Evolutionary conservation across 495 filamentous ascomycete genomes (phyloP).

Genomic region (Lasiosphaeria ovina): DNA sequence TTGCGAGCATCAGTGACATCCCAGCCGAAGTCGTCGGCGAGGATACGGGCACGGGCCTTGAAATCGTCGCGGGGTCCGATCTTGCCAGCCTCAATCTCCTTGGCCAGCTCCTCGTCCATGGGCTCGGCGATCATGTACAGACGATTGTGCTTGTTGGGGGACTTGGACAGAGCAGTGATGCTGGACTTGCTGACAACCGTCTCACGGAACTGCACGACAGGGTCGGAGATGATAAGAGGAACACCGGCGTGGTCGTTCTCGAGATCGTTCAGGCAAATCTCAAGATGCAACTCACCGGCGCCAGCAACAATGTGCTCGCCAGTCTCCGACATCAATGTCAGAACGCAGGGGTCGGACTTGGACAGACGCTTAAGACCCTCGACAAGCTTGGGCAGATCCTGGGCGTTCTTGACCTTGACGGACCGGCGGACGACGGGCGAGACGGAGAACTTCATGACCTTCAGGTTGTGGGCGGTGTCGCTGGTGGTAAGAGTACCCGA

Average conservation of each 20-base stretch:
- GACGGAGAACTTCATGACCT: constrained; percentile 99
- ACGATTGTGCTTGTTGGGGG: constrained; percentile 99
- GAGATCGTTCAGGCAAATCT: constrained; percentile 99
- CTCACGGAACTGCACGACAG: constrained; percentile 97
- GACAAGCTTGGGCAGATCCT: constrained; percentile 98
- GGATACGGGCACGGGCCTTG: constrained; percentile 94
- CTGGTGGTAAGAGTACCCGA: constrained; percentile 97
- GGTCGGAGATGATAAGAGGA: constrained; percentile 92
- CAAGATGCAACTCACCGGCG: constrained; percentile 97
- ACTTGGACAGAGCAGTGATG: constrained; percentile 98
- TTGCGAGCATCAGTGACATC: constrained; percentile 99
- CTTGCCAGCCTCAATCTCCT: constrained; percentile 88
- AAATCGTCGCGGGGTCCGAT: constrained; percentile 97
- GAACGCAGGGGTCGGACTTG: constrained; percentile 98
- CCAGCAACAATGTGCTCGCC: constrained; percentile 99
- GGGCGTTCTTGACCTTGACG: constrained; percentile 99
- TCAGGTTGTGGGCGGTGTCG: constrained; percentile 98
- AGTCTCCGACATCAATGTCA: constrained; percentile 81
- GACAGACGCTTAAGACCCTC: constrained; percentile 99
- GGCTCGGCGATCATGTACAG: constrained; percentile 91
- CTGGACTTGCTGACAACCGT: constrained; percentile 76
- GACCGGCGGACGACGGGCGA: constrained; percentile 98
- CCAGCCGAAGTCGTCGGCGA: constrained; percentile 97
- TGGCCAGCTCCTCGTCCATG: constrained; percentile 83
- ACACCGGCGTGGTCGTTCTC: constrained; percentile 99